Evolutionary conservation across 805 yeast genomes (phyloP).

Genomic region (Kuraishia molischiana): DNA sequence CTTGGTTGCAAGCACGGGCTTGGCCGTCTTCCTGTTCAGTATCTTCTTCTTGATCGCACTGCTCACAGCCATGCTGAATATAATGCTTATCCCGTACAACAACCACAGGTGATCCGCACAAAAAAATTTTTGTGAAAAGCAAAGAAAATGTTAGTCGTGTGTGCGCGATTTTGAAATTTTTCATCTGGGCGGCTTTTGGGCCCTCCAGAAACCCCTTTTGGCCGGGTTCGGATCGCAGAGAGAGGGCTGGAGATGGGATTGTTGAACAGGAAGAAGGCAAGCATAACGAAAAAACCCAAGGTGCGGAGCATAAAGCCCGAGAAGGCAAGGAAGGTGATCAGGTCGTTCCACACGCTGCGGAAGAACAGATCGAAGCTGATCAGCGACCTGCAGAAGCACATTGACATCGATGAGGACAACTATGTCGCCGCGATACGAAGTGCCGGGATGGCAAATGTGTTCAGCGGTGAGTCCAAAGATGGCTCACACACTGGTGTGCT

Average conservation of each 20-base stretch:
- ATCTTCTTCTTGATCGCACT: background rate
- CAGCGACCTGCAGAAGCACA: conserved; percentile 9
- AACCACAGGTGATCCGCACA: background rate
- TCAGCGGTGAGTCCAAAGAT: background rate
- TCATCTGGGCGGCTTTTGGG: background rate
- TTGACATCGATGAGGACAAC: conserved; percentile 11
- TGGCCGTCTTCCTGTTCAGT: background rate
- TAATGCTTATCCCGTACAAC: background rate
- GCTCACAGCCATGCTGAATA: background rate
- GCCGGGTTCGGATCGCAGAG: no score
- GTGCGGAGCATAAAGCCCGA: conserved; percentile 50
- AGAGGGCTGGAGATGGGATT: no score
- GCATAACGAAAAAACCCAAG: conserved; percentile 19
- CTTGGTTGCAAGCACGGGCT: background rate
- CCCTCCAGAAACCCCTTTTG: no score
- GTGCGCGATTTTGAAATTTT: background rate
- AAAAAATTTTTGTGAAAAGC: background rate
- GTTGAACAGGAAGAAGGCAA: conserved; percentile 14
- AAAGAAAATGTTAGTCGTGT: background rate
- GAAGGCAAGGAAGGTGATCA: conserved; percentile 63
- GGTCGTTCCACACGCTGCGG: conserved; percentile 65
- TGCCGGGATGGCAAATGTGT: background rate
- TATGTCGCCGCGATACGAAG: background rate
- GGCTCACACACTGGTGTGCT: conserved; percentile 7
- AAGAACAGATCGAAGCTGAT: conserved; percentile 36